Evolutionary conservation across 257 asterid species (phyloP), one percentile per base, ranked within the genome.

Genomic region (Fraxinus cuspidata): DNA sequence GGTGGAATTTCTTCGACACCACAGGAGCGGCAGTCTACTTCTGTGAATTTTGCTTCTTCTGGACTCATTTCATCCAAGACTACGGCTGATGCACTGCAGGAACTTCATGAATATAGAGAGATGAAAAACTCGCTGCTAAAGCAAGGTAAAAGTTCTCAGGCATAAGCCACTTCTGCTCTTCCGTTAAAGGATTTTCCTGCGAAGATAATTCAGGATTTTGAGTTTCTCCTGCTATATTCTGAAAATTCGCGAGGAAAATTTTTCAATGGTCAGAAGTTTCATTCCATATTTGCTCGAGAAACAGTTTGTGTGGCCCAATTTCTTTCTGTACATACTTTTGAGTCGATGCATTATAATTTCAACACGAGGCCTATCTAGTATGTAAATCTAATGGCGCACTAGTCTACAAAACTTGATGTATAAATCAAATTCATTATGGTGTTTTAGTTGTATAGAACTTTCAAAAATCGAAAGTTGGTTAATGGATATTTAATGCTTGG

Each of bases 71-170:
- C 87, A 11, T 74, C 93, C 72, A 90, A 87, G 82, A 88, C 96
- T 9, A 86, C 93, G 0, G 79, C 90, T 5, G 92, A 89, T 80
- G 97, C 97, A 19, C 82, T 91, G 34, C 91, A 93, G 75, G 97
- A 91, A 88, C 97, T 93, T 49, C 86, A 84, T 27, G 86, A 34
- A 7, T 93, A 87, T 78, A 74, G 71, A 58, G 82, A 82, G 29
- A 81, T 87, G 83, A 93, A 91, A 78, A 87, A 86, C 74, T 29
- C 10, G 71, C 72, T 93, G 74, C 85, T 91, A 71, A 84, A 85
- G 79, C 86, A 77, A 81, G 86, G 83, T 73, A 77, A 85, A 34
- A 78, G 28, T 73, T 53, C 85, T 60, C 78, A 74, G 71, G 73
- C 63, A 51, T 84, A 83, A 80, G 23, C 63, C 53, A 25, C 19